A percentile compares a stretch with the other conserved stretches of the same genome.
Conservation (phyloP, 371 early-diverging fungal species). For the Smittium mucronatum region DNA sequence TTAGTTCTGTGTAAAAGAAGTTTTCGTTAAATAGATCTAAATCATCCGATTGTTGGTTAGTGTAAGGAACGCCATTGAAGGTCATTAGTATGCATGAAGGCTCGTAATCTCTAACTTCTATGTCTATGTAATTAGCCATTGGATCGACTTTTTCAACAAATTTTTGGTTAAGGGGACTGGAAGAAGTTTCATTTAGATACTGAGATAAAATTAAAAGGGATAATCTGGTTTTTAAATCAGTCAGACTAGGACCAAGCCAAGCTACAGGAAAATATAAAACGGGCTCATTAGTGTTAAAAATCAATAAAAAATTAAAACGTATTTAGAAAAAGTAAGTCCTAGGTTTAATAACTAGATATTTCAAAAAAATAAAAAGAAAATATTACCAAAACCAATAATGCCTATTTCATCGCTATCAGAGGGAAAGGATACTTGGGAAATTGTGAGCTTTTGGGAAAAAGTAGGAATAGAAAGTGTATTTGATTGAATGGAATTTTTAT, state of each 20-base stretch:
- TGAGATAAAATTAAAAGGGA: conserved; percentile 48
- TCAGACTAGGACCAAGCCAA: conserved; percentile 49
- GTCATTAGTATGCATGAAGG: conserved; percentile 36
- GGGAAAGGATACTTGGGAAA: conserved; percentile 36
- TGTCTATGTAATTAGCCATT: conserved; percentile 42
- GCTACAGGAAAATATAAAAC: neutral
- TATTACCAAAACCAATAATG: conserved; percentile 38
- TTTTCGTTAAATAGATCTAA: neutral
- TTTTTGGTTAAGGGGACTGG: conserved; percentile 41
- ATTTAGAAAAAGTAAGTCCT: neutral
- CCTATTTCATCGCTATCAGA: conserved; percentile 43
- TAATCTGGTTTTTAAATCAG: conserved; percentile 36
- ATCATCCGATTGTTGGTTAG: neutral
- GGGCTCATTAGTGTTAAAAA: neutral
- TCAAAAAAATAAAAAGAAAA: neutral
- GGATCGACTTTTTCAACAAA: conserved; percentile 47
- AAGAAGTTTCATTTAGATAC: conserved; percentile 43
- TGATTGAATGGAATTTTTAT: neutral
- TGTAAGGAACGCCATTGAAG: conserved; percentile 45
- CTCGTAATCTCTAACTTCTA: conserved; percentile 37
- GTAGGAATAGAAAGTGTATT: neutral
- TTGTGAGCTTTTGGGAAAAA: conserved; percentile 4
- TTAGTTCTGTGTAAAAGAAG: neutral
- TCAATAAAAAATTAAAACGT: neutral
- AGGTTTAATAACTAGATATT: neutral